Conservation (phyloP, 345 rosid genomes). For the Garcia nutans region DNA sequence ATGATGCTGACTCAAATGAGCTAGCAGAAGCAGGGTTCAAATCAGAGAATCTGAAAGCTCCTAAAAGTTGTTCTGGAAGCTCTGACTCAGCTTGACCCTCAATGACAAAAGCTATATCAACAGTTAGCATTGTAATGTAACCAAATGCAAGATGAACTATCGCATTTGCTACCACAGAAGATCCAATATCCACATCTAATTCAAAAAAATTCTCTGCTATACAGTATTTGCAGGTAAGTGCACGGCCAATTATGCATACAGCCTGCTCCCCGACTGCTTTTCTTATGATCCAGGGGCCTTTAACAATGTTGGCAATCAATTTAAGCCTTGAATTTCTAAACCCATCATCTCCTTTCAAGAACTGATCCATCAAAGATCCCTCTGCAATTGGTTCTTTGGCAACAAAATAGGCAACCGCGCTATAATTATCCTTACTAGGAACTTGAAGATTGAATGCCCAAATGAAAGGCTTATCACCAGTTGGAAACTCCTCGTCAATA, state of each 20-base stretch:
- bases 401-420: conserved; percentile 85
- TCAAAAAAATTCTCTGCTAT: conserved; percentile 55
- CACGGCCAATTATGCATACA: conserved; percentile 83
- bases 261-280: conserved; percentile 99
- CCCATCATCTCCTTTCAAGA: conserved; percentile 74
- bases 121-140: conserved; percentile 79
- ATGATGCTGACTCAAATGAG: conserved; percentile 35
- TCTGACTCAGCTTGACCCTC: conserved; percentile 78
- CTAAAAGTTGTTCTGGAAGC: conserved; percentile 82
- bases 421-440: conserved; percentile 84
- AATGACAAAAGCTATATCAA: conserved; percentile 83
- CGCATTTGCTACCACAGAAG: conserved; percentile 94
- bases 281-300: conserved; percentile 96
- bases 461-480: conserved; percentile 66
- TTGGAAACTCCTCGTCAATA: conserved; percentile 53
- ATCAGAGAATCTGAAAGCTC: conserved; percentile 80
- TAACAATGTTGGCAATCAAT: conserved; percentile 86
- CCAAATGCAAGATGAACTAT: conserved; percentile 94
- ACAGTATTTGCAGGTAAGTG: conserved; percentile 64
- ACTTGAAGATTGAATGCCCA: conserved; percentile 97
- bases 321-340: conserved; percentile 80
- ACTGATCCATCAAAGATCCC: conserved; percentile 70
- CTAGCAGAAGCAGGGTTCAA: conserved; percentile 67
- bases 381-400: conserved; percentile 55
- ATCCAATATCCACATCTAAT: conserved; percentile 91